Conservation (phyloP, 768 basidiomycete species). For the Leccinum pellstonianum region DNA sequence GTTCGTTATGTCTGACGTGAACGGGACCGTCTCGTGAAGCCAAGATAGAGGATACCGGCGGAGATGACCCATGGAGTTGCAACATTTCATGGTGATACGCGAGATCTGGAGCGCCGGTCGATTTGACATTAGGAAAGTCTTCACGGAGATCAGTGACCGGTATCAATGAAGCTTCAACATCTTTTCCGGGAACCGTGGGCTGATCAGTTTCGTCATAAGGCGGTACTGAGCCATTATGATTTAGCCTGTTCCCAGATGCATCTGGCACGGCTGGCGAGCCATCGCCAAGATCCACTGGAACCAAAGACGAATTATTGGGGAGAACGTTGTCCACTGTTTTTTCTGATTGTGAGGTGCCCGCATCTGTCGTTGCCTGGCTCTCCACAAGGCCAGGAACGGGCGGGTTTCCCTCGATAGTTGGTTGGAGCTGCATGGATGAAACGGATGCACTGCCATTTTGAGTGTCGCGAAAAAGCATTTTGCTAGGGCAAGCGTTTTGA, state of each 20-base stretch:
- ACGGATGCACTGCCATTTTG: not conserved
- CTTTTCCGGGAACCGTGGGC: not conserved
- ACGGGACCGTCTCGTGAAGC: not conserved
- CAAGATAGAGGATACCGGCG: not conserved
- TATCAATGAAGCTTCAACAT: not conserved
- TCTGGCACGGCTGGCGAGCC: not conserved
- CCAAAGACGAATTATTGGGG: not conserved
- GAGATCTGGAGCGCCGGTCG: not conserved
- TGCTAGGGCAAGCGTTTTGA: constrained; percentile 1
- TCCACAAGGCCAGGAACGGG: not conserved
- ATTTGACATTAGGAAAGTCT: not conserved
- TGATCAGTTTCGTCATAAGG: constrained; percentile 2
- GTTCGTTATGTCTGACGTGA: not conserved
- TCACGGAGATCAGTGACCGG: not conserved
- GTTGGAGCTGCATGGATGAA: not conserved
- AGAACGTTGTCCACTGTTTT: constrained; percentile 1
- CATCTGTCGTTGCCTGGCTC: not conserved
- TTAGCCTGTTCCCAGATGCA: not conserved
- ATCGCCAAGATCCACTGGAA: constrained; percentile 1
- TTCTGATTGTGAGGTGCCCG: constrained; percentile 4
- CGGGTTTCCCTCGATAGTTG: not conserved
- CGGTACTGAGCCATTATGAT: not conserved
- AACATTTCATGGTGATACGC: not conserved
- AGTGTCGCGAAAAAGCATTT: not conserved
- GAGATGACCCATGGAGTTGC: not conserved